phyloP scores from a whole-genome alignment of 495 filamentous ascomycete species.

The Penicillium daleae region DNA sequence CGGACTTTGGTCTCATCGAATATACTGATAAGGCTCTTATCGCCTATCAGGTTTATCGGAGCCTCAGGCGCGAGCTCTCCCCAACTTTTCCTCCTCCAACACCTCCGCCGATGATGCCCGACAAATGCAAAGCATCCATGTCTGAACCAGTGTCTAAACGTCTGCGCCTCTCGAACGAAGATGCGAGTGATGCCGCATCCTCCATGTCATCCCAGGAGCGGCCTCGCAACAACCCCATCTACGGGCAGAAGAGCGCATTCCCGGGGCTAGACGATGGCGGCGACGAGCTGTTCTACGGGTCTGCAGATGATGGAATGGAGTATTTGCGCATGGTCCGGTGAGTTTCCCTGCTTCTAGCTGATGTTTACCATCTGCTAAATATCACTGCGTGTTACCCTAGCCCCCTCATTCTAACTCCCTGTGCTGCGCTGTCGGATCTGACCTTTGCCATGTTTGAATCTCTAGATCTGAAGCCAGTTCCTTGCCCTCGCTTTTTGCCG shows the following conservation, averaged over 20 bases:
- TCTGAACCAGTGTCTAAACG: conserved; percentile 32
- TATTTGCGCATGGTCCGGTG: conserved; percentile 85
- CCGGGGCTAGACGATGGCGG: conserved; percentile 69
- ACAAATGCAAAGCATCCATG: conserved; percentile 41
- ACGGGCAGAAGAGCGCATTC: conserved; percentile 77
- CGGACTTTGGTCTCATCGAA: background rate
- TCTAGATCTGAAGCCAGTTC: conserved; percentile 71
- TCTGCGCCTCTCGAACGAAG: conserved; percentile 34
- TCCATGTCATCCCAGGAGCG: conserved; percentile 35
- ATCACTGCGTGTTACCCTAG: conserved; percentile 11
- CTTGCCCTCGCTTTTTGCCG: conserved; percentile 68
- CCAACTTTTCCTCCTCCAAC: conserved; percentile 19
- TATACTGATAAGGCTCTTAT: conserved; percentile 10
- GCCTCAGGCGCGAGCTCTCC: conserved; percentile 10
- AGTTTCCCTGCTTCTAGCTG: conserved; percentile 35
- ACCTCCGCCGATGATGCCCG: conserved; percentile 30
- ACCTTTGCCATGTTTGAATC: conserved; percentile 17
- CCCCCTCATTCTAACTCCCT: conserved; percentile 14
- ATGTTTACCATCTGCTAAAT: conserved; percentile 30
- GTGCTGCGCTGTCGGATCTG: conserved; percentile 13
- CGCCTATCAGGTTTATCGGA: conserved; percentile 1
- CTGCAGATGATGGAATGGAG: conserved; percentile 64
- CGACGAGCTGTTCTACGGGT: conserved; percentile 53
- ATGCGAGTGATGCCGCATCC: conserved; percentile 25
- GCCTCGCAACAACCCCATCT: conserved; percentile 63